A percentile compares a stretch with the other conserved stretches of the same genome.
phyloP scores from a whole-genome alignment of 371 early-diverging fungal genomes.

The Massospora cicadina region DNA sequence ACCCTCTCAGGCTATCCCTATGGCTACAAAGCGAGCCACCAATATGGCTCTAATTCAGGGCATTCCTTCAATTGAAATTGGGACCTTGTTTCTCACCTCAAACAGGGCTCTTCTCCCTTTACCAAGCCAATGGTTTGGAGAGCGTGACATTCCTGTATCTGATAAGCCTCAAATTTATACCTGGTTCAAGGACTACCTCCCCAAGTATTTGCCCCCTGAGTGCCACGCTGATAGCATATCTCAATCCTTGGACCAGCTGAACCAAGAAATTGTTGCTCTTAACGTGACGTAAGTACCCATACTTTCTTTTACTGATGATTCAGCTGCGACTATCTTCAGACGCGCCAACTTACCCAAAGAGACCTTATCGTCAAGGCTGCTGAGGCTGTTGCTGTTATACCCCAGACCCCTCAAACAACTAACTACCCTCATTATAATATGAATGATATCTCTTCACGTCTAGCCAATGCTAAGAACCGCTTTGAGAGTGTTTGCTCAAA shows the following conservation, averaged over 20 bases:
- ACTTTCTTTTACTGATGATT: background rate
- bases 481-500: background rate
- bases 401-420: background rate
- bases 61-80: background rate
- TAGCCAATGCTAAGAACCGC: background rate
- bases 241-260: background rate
- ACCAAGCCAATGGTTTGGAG: background rate
- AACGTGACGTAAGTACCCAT: background rate
- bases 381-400: background rate
- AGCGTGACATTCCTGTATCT: background rate
- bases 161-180: background rate
- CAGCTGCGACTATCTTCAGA: background rate
- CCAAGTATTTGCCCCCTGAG: background rate
- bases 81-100: background rate
- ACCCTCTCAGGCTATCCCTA: background rate
- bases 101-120: background rate
- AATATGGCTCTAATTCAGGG: background rate
- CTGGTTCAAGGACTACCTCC: background rate
- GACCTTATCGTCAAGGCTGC: background rate
- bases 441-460: background rate
- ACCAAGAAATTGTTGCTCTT: background rate
- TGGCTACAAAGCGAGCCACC: background rate
- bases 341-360: background rate
- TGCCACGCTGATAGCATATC: background rate
- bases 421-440: background rate